Base-by-base conservation (phyloP, 225 moss, liverwort and hornwort genomes). In the Takakia lepidozioides region DNA sequence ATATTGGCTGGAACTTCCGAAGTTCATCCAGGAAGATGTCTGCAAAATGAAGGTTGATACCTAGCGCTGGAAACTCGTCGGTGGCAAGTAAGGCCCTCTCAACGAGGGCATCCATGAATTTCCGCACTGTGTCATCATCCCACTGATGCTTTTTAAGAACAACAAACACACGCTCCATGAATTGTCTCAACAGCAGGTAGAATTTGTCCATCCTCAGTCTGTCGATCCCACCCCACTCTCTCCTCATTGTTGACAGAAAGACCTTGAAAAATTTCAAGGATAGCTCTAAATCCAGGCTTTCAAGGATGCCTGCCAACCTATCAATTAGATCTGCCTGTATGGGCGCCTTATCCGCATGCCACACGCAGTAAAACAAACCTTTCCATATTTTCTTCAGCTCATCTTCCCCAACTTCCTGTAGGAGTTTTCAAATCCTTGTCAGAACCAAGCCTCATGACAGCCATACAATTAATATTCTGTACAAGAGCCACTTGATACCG, bases 151-250 rank as follows among this genome's bases (percentile, higher is more conserved):
- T 83, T 37, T 88, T 69, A 22, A 98, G 63, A 49, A 87, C 74
- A 35, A 67, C 65, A 52, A 98, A 91, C 66, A 83, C 69, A 34
- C 73, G 75, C 19, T 60, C 61, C 55, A 98, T 46, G 53, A 91
- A 83, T 44, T 80, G 85, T 32, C 98, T 65, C 23, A 98, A 37
- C 15, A 98, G 69, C 18, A 87, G 78, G 54, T 91, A 98, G 41
- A 98, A 98, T 64, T 91, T 98, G 54, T 98, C 98, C 27, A 98
- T 51, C 46, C 91, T 73, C 61, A 91, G 69, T 66, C 81, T 80
- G 61, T 98, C 98, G 51, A 91, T 98, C 40, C 98, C 91, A 47
- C 62, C 60, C 98, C 98, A 98, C 63, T 98, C 98, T 55, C 91
- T 72, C 37, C 98, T 75, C 83, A 98, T 83, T 0, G 98, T 98